Conservation (phyloP, 495 filamentous ascomycete species). For the Pseudoneurospora amorphoporcata region DNA sequence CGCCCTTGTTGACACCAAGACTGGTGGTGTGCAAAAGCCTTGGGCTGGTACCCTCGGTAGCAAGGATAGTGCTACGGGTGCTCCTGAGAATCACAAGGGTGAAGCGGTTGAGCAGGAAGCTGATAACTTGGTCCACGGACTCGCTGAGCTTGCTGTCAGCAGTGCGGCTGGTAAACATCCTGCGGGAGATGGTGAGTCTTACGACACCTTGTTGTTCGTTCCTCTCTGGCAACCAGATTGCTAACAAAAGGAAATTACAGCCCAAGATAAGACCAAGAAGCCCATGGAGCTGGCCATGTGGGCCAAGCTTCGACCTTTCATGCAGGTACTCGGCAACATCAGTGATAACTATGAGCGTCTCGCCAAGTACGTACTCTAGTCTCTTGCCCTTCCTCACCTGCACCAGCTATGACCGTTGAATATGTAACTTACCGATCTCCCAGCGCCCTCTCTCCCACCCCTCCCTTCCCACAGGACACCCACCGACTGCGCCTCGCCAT, state of each 20-base stretch:
- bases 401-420: background rate
- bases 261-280: constrained; percentile 67
- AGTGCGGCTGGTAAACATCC: constrained; percentile 67
- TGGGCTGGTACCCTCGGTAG: constrained; percentile 61
- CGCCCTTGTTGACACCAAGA: constrained; percentile 49
- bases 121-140: constrained; percentile 65
- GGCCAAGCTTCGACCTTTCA: constrained; percentile 61
- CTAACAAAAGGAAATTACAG: constrained; percentile 6
- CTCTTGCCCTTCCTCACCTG: background rate
- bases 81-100: constrained; percentile 73
- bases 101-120: constrained; percentile 84
- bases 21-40: constrained; percentile 59
- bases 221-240: constrained; percentile 24
- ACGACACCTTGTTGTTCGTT: constrained; percentile 51
- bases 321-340: constrained; percentile 65
- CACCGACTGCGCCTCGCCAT: constrained; percentile 54
- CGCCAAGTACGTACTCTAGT: constrained; percentile 48
- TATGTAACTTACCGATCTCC: background rate
- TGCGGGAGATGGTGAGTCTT: constrained; percentile 35
- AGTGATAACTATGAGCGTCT: constrained; percentile 74
- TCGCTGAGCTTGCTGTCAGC: constrained; percentile 63
- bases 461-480: constrained; percentile 58
- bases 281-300: constrained; percentile 74
- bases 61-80: constrained; percentile 69
- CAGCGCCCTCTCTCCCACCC: constrained; percentile 65